phyloP scores from a whole-genome alignment of 371 early-diverging fungal species.

The Zancudomyces culisetae region DNA sequence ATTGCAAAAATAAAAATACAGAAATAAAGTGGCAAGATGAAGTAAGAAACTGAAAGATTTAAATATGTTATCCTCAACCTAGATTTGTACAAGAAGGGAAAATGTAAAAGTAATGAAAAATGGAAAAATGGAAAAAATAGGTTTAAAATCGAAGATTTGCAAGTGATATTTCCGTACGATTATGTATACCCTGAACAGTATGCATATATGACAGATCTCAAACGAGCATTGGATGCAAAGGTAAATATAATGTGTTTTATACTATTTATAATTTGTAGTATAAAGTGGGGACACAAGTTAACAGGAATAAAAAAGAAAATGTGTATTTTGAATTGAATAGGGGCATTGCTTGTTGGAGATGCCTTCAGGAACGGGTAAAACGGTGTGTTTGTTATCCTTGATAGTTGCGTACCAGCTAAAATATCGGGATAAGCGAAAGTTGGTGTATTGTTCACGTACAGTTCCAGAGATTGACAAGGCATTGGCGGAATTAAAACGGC shows the following conservation, averaged over 20 bases:
- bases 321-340: slow-evolving; percentile 28
- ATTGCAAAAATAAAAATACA: no score
- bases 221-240: slow-evolving; percentile 58
- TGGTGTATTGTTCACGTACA: slow-evolving; percentile 97
- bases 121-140: no score
- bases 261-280: neutral
- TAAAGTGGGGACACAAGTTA: neutral
- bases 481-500: slow-evolving; percentile 80
- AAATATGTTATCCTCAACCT: no score
- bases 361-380: slow-evolving; percentile 99
- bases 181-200: slow-evolving; percentile 99
- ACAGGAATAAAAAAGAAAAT: neutral
- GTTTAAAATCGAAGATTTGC: slow-evolving; percentile 83
- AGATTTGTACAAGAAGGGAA: no score
- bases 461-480: slow-evolving; percentile 99
- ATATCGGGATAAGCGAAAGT: slow-evolving; percentile 75
- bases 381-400: slow-evolving; percentile 87
- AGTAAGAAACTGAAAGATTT: no score
- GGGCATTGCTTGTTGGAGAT: slow-evolving; percentile 80
- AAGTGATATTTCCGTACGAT: slow-evolving; percentile 96
- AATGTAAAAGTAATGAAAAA: no score
- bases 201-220: slow-evolving; percentile 95
- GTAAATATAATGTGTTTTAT: neutral
- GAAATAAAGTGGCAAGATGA: no score
- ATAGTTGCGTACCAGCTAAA: slow-evolving; percentile 93